A percentile compares a stretch with the other conserved stretches of the same genome.
Evolutionary conservation across 306 rosid species (phyloP).

Genomic region (Cicer cuneatum): DNA sequence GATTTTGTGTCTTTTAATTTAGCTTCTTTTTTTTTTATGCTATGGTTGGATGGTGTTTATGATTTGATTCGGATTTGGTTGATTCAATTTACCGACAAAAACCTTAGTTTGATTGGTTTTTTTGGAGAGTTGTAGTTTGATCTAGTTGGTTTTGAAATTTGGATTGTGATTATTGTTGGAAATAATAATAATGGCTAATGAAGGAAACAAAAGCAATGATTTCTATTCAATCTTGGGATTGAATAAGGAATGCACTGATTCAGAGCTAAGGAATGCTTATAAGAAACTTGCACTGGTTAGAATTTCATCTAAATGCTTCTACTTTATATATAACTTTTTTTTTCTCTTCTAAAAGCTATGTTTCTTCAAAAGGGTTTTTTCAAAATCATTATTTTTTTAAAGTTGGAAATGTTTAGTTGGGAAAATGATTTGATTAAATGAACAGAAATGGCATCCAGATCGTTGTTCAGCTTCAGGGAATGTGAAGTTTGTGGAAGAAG

Average conservation of each 20-base stretch:
- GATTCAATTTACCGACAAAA: constrained; percentile 67
- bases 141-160: constrained; percentile 19
- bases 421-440: constrained; percentile 47
- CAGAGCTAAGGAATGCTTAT: constrained; percentile 79
- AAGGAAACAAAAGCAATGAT: constrained; percentile 62
- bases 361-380: constrained; percentile 33
- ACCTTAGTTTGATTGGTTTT: constrained; percentile 43
- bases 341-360: neutral
- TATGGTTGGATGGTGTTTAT: constrained; percentile 36
- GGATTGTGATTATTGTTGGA: constrained; percentile 9
- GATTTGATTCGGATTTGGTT: constrained; percentile 17
- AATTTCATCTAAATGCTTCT: constrained; percentile 29
- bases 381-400: neutral
- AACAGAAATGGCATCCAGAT: constrained; percentile 99
- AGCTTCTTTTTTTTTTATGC: neutral
- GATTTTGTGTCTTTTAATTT: constrained; percentile 13
- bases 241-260: constrained; percentile 78
- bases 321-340: neutral
- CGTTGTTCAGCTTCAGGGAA: constrained; percentile 86
- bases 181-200: constrained; percentile 61
- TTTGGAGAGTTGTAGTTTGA: constrained; percentile 28
- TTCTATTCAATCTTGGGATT: constrained; percentile 77
- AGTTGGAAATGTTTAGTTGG: neutral
- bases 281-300: constrained; percentile 93
- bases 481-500: constrained; percentile 78